Evolutionary conservation across 208 protist genomes (phyloP), one percentile per base, ranked within the genome.

Genomic region (Acanthamoeba rhysodes): DNA sequence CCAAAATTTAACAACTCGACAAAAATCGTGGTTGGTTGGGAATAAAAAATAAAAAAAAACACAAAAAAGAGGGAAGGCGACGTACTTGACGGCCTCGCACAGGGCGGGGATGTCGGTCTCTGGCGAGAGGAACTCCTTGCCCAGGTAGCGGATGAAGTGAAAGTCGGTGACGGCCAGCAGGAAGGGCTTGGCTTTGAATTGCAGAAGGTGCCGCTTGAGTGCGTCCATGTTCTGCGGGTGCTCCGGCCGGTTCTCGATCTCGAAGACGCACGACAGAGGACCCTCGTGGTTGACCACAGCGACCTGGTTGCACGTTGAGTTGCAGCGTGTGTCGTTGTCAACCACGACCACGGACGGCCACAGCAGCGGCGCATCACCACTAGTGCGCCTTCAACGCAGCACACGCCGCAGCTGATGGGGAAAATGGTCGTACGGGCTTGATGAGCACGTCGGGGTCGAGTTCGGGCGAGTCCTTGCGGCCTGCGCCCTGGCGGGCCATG

Each of bases 161-260:
- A 90, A 90, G 80, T 90, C 80, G 48, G 48, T 45, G 29, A 90
- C 53, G 29, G 80, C 55, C 80, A 68, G 48, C 20, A 90, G 53
- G 80, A 90, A 90, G 55, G 80, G 80, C 80, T 90, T 66, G 80
- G 50, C 80, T 50, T 90, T 90, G 48, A 34, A 68, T 27, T 57
- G 53, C 12, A 64, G 41, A 48, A 90, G 80, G 80, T 90, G 55
- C 53, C 53, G 53, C 55, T 90, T 90, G 80, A 90, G 80, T 0
- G 27, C 55, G 9, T 24, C 80, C 53, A 66, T 29, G 53, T 57
- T 64, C 55, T 90, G 80, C 80, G 80, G 80, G 48, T 66, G 48
- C 80, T 90, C 80, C 45, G 80, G 48, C 14, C 80, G 48, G 50
- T 90, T 90, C 80, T 90, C 80, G 12, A 90, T 90, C n/a, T 29